A percentile compares a stretch with the other conserved stretches of the same genome.
phyloP scores from a whole-genome alignment of 257 asterid genomes.

The Forsythia viridissima region DNA sequence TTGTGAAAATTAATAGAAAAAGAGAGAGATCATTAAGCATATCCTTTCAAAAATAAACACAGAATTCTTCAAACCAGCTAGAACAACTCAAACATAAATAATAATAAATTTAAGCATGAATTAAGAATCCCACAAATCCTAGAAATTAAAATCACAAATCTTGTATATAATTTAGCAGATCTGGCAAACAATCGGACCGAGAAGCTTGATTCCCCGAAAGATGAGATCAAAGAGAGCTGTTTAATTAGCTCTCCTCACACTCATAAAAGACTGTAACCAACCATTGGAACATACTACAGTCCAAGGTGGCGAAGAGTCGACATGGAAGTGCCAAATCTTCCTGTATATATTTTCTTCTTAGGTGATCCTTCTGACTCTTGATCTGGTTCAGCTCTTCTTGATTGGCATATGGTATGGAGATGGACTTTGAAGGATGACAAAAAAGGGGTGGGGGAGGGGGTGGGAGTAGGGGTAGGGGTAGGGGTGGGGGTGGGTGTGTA shows the following conservation, averaged over 20 bases:
- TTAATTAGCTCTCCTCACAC: conserved; percentile 24
- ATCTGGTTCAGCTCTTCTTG: conserved; percentile 19
- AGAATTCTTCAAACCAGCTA: neutral
- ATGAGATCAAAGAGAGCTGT: conserved; percentile 16
- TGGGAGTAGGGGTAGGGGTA: conserved; percentile 21
- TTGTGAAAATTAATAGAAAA: neutral
- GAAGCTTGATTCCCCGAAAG: conserved; percentile 49
- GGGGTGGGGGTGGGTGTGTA: conserved; percentile 24
- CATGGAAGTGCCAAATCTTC: neutral
- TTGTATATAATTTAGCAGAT: neutral
- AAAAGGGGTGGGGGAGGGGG: conserved; percentile 16
- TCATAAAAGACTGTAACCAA: neutral
- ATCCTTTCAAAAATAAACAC: neutral
- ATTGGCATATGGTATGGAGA: neutral
- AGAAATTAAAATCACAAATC: neutral
- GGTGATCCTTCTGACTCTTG: conserved; percentile 15
- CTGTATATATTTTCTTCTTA: neutral
- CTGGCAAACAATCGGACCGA: conserved; percentile 41
- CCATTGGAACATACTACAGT: neutral
- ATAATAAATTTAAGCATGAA: neutral
- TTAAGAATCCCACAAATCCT: neutral
- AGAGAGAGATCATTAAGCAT: neutral
- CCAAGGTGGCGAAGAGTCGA: neutral
- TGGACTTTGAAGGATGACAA: conserved; percentile 8
- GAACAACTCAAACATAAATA: neutral